Percentiles rank a stretch among this genome's conserved stretches.
phyloP scores from a whole-genome alignment of 805 yeast genomes.

The Pichia pseudocactophila region DNA sequence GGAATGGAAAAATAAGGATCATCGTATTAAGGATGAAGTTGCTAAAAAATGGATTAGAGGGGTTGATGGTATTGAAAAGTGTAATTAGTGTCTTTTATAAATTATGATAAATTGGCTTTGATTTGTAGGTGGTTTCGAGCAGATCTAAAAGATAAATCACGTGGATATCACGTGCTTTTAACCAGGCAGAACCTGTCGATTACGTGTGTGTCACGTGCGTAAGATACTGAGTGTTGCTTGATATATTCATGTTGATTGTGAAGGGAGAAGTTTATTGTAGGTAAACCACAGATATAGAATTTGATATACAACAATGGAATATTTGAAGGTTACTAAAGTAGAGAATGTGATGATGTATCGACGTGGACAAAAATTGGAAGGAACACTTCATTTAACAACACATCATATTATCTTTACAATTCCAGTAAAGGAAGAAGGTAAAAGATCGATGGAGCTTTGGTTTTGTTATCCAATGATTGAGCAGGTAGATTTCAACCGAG shows the following conservation, averaged over 20 bases:
- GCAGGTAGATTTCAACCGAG: constrained; percentile 45
- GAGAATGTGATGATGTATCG: constrained; percentile 40
- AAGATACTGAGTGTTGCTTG: no score
- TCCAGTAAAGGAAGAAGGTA: constrained; percentile 15
- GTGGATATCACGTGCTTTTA: no score
- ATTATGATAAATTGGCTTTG: no score
- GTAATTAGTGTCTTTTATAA: no score
- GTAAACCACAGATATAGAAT: no score
- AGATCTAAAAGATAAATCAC: no score
- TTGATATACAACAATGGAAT: constrained; percentile 35
- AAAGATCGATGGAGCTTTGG: constrained; percentile 64
- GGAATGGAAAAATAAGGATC: constrained; percentile 43
- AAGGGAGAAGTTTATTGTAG: neutral
- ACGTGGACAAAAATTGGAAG: constrained; percentile 46
- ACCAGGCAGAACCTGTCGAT: no score
- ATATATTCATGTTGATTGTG: no score
- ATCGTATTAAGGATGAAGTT: constrained; percentile 41
- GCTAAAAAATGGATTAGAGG: constrained; percentile 51
- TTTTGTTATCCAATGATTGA: constrained; percentile 80
- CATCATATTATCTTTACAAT: constrained; percentile 64
- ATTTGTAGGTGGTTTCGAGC: no score
- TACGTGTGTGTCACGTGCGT: no score
- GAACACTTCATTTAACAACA: constrained; percentile 61
- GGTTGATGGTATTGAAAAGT: constrained; percentile 7
- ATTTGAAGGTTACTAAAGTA: constrained; percentile 44